Conservation (phyloP, 441 rosid genomes). For the Adansonia rubrostipa region DNA sequence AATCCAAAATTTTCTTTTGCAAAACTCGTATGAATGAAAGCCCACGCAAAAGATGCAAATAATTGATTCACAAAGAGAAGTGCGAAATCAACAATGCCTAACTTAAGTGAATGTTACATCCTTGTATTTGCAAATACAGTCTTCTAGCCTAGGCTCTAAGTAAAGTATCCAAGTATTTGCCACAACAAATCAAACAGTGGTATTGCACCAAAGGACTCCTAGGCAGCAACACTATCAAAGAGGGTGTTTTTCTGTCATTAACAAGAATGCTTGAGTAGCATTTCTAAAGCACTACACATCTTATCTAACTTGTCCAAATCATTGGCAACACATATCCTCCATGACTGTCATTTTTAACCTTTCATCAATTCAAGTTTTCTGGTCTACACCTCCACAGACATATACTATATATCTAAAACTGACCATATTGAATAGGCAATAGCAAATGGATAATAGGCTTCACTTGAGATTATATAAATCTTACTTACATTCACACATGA, state of each 20-base stretch:
- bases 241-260: background rate
- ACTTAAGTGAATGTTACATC: too few species aligned
- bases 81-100: too few species aligned
- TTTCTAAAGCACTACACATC: constrained; percentile 4
- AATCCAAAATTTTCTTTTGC: background rate
- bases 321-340: background rate
- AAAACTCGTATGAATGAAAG: background rate
- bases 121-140: background rate
- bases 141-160: background rate
- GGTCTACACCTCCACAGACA: background rate
- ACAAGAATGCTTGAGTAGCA: background rate
- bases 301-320: background rate
- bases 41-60: background rate
- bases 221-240: background rate
- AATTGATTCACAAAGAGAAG: background rate
- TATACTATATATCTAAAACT: background rate
- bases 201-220: background rate
- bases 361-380: background rate
- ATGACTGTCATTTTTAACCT: background rate
- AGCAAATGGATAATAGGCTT: background rate
- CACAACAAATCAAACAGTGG: background rate
- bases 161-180: background rate
- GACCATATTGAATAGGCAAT: background rate
- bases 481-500: background rate
- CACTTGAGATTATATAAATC: background rate